Percentiles rank a stretch among this genome's conserved stretches.
Conservation (phyloP, 2,329 filamentous ascomycete species). For the Hymenoscyphus albidus region DNA sequence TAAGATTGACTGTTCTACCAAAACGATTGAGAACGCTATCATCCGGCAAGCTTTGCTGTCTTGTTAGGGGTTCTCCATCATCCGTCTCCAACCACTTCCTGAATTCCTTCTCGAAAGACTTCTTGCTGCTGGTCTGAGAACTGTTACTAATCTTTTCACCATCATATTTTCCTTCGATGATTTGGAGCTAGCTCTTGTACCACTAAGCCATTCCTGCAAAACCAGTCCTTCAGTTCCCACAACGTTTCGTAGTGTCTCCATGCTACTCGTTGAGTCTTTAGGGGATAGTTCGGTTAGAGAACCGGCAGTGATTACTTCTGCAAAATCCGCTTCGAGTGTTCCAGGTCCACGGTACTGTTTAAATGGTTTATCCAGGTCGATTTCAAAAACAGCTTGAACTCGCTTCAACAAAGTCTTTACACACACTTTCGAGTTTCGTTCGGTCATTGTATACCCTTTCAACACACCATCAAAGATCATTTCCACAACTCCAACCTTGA, state of each 20-base stretch:
- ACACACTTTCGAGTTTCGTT: neutral
- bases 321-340: slow-evolving; percentile 1
- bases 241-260: neutral
- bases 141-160: neutral
- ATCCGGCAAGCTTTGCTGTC: neutral
- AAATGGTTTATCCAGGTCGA: neutral
- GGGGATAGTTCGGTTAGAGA: neutral
- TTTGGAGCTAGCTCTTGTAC: neutral
- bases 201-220: neutral
- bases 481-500: neutral
- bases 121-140: neutral
- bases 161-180: neutral
- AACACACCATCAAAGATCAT: neutral
- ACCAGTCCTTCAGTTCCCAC: neutral
- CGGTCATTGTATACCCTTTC: too few species aligned
- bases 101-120: neutral
- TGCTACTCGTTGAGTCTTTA: neutral
- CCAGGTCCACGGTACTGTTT: neutral
- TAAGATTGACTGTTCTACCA: neutral
- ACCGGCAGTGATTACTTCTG: neutral
- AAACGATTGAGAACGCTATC: neutral
- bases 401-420: neutral
- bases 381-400: neutral
- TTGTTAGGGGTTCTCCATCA: neutral
- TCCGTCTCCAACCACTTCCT: neutral